These are phyloP conservation scores for Perkinsus olseni DNA, from an alignment of 169 alveolate genomes.

Conservation along the genomic window DNA sequence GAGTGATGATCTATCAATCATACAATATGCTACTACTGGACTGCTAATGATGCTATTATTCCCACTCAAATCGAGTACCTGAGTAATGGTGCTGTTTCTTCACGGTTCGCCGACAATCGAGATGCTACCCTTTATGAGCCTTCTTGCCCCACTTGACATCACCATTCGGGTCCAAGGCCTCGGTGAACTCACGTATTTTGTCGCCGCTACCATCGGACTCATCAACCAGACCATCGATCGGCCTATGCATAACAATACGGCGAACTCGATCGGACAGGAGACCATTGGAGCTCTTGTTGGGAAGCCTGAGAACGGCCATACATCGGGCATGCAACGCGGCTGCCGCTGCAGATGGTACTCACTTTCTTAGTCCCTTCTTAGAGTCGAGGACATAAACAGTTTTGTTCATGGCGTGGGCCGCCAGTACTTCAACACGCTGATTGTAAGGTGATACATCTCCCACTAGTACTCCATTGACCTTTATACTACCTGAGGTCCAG, in stretches of 20 bases:
- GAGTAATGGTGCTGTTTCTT: neutral
- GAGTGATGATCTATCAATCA: neutral
- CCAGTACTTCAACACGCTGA: neutral
- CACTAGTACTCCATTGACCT: too few relatives aligned
- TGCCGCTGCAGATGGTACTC: too few relatives aligned
- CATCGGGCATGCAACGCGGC: neutral
- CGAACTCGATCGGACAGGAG: neutral
- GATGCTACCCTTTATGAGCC: neutral
- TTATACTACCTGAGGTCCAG: neutral
- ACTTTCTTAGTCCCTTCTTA: neutral
- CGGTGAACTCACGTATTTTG: neutral
- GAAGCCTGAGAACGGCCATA: neutral
- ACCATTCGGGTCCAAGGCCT: neutral
- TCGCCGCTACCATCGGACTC: neutral
- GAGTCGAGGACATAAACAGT: neutral
- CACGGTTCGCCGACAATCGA: neutral
- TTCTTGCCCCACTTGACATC: neutral
- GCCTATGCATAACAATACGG: neutral
- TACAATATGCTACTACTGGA: neutral
- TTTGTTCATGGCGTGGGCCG: neutral
- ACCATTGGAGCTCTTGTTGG: neutral
- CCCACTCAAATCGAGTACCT: neutral
- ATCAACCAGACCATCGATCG: neutral
- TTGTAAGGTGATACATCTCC: neutral
- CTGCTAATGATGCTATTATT: neutral